Base-by-base conservation (phyloP, 1,284 basidiomycete species). In the Boletellus sp. region DNA sequence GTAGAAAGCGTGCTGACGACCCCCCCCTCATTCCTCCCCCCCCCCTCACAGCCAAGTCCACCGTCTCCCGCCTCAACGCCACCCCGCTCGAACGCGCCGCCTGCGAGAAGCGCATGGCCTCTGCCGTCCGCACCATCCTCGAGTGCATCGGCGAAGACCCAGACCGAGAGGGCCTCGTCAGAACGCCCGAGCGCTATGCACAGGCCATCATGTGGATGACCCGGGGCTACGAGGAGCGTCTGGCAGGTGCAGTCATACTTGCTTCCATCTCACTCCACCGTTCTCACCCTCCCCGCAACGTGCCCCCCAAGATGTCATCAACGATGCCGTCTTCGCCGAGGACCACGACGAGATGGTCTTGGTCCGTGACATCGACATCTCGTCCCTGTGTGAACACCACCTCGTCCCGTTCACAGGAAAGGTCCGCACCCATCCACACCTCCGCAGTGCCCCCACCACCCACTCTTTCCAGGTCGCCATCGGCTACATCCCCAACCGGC, bases 261-360 rank as follows among this genome's bases (percentile, higher is more conserved):
- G 49, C 43, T 48, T 45, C 25, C 33, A 40, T 56, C 55, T 39
- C 47, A 39, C 45, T 41, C 36, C 51, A 43, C 47, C 48, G 16
- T 36, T 29, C 27, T 40, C 29, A 36, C 48, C 46, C 47, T 50
- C 22, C 30, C 49, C 29, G 26, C 17, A 16, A 17, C 20, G 8
- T n/a, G 13, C 34, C 19, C 11, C 19, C 29, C 20, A 13, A 32
- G 95, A 99, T 66, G 94, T 99, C 54, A 97, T 99, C 57, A 96
- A 97, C 69, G 92, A 97, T 74, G 96, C 96, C 42, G 85, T 99
- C 33, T 99, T 99, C 66, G 90, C 94, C 43, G 96, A 99, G 70
- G 93, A 99, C 69, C 96, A 99, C 73, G 96, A 99, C 62, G 96
- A 99, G 69, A 96, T 99, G 94, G 95, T 99, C 44, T 85, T 99